A percentile compares a stretch with the other conserved stretches of the same genome.
Evolutionary conservation across 116 monocot species (phyloP).

Genomic region (Phalaenopsis hybrid): DNA sequence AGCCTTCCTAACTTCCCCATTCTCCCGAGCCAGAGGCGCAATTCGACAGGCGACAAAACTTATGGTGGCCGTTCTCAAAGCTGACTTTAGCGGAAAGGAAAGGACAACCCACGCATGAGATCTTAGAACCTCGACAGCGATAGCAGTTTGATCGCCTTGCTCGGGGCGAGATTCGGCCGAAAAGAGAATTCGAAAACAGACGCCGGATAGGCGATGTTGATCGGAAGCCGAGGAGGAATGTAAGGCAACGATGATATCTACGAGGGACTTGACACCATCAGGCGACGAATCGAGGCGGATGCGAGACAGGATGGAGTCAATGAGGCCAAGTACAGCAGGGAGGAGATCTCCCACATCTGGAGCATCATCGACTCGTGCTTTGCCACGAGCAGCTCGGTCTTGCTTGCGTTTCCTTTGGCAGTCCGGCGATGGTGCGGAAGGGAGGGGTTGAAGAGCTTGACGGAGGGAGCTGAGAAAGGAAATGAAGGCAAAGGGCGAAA

Average conservation of each 20-base stretch:
- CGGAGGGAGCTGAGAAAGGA: slow-evolving; percentile 26
- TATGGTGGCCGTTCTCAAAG: slow-evolving; percentile 21
- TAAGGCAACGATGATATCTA: slow-evolving; percentile 45
- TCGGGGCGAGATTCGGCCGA: slow-evolving; percentile 35
- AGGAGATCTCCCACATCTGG: slow-evolving; percentile 11
- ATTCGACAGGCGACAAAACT: slow-evolving; percentile 42
- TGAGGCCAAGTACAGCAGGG: slow-evolving; percentile 24
- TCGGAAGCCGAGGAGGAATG: slow-evolving; percentile 15
- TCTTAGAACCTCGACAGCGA: slow-evolving; percentile 38
- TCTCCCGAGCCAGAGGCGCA: slow-evolving; percentile 40
- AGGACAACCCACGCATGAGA: slow-evolving; percentile 42
- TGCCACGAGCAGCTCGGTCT: not conserved
- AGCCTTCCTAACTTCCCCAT: slow-evolving; percentile 47
- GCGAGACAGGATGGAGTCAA: slow-evolving; percentile 32
- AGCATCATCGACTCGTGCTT: not conserved
- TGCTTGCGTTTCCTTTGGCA: slow-evolving; percentile 26
- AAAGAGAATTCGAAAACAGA: slow-evolving; percentile 54
- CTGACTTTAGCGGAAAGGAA: slow-evolving; percentile 41
- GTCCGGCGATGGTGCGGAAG: not conserved
- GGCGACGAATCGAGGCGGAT: slow-evolving; percentile 47
- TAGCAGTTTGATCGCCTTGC: slow-evolving; percentile 49
- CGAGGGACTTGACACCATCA: slow-evolving; percentile 54
- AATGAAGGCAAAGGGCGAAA: slow-evolving; percentile 13
- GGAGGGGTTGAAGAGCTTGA: slow-evolving; percentile 33
- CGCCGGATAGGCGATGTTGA: slow-evolving; percentile 23